Percentiles rank a stretch among this genome's conserved stretches.
These are phyloP conservation scores for Leptomonas pyrrhocoris DNA, from an alignment of 208 protist genomes.

Conservation along the genomic window DNA sequence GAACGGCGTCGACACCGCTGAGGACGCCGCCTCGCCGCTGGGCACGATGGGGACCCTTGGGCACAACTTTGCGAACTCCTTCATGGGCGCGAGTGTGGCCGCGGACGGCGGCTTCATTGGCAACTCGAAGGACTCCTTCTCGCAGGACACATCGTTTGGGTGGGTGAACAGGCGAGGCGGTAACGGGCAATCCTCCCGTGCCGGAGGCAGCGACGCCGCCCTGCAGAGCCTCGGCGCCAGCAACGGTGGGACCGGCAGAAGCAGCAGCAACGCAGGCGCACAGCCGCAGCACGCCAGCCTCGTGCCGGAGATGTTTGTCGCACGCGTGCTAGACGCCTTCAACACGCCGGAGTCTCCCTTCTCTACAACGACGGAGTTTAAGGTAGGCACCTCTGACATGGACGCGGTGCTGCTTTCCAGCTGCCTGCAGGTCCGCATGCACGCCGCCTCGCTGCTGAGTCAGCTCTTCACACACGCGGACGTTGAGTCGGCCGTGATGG, in stretches of 20 bases:
- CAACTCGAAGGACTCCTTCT: conserved; percentile 41
- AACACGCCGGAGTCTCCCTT: conserved; percentile 61
- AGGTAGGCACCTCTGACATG: conserved; percentile 65
- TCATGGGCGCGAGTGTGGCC: conserved; percentile 15
- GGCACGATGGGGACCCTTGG: neutral
- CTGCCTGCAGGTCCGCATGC: conserved; percentile 67
- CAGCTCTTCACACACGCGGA: conserved; percentile 66
- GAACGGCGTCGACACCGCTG: conserved; percentile 15
- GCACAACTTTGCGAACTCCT: conserved; percentile 11
- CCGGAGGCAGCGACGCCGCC: neutral
- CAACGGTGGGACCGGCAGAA: conserved; percentile 4
- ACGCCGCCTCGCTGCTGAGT: conserved; percentile 57
- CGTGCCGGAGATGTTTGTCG: conserved; percentile 32
- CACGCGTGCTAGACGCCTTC: conserved; percentile 64
- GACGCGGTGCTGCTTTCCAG: conserved; percentile 67
- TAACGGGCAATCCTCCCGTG: neutral
- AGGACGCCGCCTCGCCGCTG: conserved; percentile 8
- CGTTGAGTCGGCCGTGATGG: conserved; percentile 56
- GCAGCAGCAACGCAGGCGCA: neutral
- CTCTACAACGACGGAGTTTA: conserved; percentile 58
- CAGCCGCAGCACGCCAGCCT: conserved; percentile 9
- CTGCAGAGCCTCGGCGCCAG: neutral
- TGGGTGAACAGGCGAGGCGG: conserved; percentile 8
- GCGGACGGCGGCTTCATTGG: conserved; percentile 35
- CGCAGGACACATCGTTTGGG: conserved; percentile 26